Base-by-base conservation (phyloP, 495 filamentous ascomycete species). In the Jackrogersella multiformis region DNA sequence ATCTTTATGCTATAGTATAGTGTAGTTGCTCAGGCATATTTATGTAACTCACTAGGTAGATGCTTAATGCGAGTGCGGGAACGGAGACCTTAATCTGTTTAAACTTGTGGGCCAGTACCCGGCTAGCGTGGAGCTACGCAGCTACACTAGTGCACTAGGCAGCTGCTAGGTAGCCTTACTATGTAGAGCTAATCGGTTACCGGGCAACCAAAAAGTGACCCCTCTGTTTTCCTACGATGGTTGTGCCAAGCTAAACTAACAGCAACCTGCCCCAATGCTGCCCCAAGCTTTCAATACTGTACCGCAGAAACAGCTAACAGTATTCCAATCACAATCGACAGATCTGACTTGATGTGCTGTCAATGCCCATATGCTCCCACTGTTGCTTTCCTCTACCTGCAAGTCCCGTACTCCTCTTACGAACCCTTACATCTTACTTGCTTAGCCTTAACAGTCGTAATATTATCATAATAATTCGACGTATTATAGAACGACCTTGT, bases 201-300 rank as follows among this genome's bases (percentile, higher is more conserved):
- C 69, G 18, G 61, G 69, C 69, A 72, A 72, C 69, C 24, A 45
- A 32, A 34, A 16, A 4, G n/a, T 20, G 38, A 69, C 66, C 66
- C 66, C 66, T 69, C 67, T 70, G 67, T 70, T 70, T 70, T 70
- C 56, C 24, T 65, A 26, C 56, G 67, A 61, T 70, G 61, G 61
- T 51, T 46, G 10, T 42, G 66, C 66, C 55, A 69, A 69, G 66
- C 9, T 42, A 42, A 46, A 7, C 26, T 49, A 46, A 41, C 44
- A 46, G 61, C 38, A 38, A 61, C 56, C 23, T 60, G 42, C 61
- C 34, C 66, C 60, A 64, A 64, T 30, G 46, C 35, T 35, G 66
- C 61, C 56, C 60, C 61, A 23, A 69, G 61, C 66, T 69, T 48
- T 18, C 26, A 64, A 60, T 61, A 64, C 32, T 61, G 41, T 56